Base-by-base conservation (phyloP, 2,329 filamentous ascomycete species). In the Nigrograna mackinnonii region DNA sequence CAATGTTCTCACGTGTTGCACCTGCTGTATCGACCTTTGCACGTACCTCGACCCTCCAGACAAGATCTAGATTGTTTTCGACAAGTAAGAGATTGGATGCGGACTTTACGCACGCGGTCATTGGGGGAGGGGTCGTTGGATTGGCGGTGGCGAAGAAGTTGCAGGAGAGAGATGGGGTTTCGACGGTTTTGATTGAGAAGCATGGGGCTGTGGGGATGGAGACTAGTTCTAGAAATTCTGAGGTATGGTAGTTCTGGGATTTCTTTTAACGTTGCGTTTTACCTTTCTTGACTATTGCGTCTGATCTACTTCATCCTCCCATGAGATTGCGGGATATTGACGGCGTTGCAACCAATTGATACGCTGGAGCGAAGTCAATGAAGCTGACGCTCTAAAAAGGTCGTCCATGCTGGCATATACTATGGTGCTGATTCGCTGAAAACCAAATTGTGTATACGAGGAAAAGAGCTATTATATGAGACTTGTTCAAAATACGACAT, bases 371-470 rank as follows among this genome's bases (percentile, higher is more conserved):
- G n/a, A n/a, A n/a, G n/a, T n/a, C n/a, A n/a, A n/a, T n/a, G n/a
- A n/a, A n/a, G n/a, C n/a, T n/a, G n/a, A n/a, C n/a, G n/a, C n/a
- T n/a, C 24, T n/a, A n/a, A 28, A 14, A 46, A 84, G 81, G 92
- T 97, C 41, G 95, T 99, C 57, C 94, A 99, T 67, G 94, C 89
- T 1, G 94, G 94, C 12, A 79, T 97, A 50, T 97, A 96, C 78
- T 96, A 96, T 69, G 89, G 87, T 13, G 65, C 77, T 5, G 69
- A 73, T 30, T 86, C 84, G 1, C 81, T 96, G 39, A 99, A 99
- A 72, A 90, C 91, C 1, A 72, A 73, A 13, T 81, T 99, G 11
- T 99, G 94, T 71, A 77, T 96, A 50, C 74, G 76, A 22, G 94
- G 94, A 46, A 85, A 85, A 55, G 65, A 85, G 22, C 76, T 90